Base-by-base conservation (phyloP, 306 rosid species). In the Senna tora region DNA sequence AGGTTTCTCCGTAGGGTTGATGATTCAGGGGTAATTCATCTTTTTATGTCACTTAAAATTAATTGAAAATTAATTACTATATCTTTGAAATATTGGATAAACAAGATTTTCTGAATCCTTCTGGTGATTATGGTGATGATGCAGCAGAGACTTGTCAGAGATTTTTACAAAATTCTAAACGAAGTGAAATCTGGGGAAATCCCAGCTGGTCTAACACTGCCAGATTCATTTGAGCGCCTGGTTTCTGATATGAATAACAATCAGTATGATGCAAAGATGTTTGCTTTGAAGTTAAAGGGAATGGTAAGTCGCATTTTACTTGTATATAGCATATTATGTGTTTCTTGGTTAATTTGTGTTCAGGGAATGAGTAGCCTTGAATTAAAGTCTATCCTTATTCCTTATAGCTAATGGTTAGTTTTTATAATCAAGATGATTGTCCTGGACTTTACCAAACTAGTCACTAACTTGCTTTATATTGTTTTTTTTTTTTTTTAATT, bases 1-100 rank as follows among this genome's bases (percentile, higher is more conserved):
- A 86, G 90, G 87, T 85, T 95, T 87, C 96, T 95, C 53, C 86
- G 96, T 64, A 87, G 99, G 85, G 92, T 68, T 86, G 99, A 91
- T 77, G 91, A 92, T 85, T 91, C 99, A 47, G 96, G 92, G 96
- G 99, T 95, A 92, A 86, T 47, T 61, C 76, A n/a, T 28, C 75
- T 64, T 74, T 74, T 64, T 54, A 33, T 21, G 34, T 72, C 8
- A 50, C 65, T 77, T 21, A 14, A 49, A 50, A 43, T 56, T 1
- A 0, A 34, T 17, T 65, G 34, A 14, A 49, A 43, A 58, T 68
- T 21, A 16, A 20, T 50, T 22, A 39, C 30, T 33, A 17, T 79
- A 49, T 56, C 38, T 54, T 51, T 2, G 63, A 59, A 53, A 25
- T 13, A 65, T 61, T 51, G 59, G 33, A 20, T 69, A 45, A 38